A percentile compares a stretch with the other conserved stretches of the same genome.
phyloP scores from a whole-genome alignment of 2,329 filamentous ascomycete species.

The Septoria linicola region DNA sequence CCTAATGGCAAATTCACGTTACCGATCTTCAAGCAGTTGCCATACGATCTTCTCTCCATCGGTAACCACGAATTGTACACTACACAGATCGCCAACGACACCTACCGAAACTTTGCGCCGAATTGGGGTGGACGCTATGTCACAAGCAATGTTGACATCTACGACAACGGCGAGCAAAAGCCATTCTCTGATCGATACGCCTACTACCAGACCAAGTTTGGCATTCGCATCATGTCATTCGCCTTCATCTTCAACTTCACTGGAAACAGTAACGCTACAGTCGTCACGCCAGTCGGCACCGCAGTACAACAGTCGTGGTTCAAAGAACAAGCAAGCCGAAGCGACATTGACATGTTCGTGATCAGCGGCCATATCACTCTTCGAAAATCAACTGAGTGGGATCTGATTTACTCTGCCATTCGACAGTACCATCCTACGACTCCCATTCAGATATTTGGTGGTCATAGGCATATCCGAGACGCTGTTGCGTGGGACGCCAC shows the following conservation, averaged over 20 bases:
- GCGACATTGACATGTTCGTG: constrained; percentile 63
- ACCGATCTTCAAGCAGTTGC: constrained; percentile 47
- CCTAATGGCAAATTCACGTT: constrained; percentile 58
- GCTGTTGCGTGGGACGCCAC: constrained; percentile 63
- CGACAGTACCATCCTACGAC: constrained; percentile 55
- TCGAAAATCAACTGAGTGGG: constrained; percentile 45
- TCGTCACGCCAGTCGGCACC: constrained; percentile 56
- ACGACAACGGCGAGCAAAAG: constrained; percentile 22
- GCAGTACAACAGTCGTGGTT: constrained; percentile 61
- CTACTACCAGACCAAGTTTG: constrained; percentile 52
- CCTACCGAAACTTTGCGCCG: constrained; percentile 58
- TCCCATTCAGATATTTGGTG: constrained; percentile 64
- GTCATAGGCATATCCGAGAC: constrained; percentile 53
- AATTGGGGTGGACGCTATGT: constrained; percentile 57
- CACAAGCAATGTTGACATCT: constrained; percentile 55
- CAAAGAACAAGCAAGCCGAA: constrained; percentile 53
- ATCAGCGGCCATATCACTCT: constrained; percentile 64
- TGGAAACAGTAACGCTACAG: constrained; percentile 62
- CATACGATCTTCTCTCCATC: constrained; percentile 55
- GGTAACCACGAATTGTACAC: constrained; percentile 68
- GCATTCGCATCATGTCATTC: constrained; percentile 54
- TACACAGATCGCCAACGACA: constrained; percentile 61
- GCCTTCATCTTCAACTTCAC: constrained; percentile 52
- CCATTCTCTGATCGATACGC: constrained; percentile 46
- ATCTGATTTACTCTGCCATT: constrained; percentile 58